These are phyloP conservation scores for Alternaria viburni DNA, from an alignment of 2,329 filamentous ascomycete species.

Conservation along the genomic window DNA sequence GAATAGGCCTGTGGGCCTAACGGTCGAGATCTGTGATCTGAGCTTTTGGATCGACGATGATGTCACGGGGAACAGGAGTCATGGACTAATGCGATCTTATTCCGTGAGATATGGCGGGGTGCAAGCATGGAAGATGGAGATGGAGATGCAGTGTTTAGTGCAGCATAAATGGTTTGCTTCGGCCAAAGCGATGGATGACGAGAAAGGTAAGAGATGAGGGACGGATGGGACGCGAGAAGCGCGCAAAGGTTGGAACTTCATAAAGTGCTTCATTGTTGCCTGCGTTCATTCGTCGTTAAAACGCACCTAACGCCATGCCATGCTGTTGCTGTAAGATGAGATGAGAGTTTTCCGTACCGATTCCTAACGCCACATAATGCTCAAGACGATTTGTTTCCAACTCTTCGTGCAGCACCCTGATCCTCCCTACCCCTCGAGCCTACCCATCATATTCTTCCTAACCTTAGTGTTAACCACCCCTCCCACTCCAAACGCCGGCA, in stretches of 20 bases:
- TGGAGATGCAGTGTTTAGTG: neutral
- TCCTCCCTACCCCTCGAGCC: slow-evolving; percentile 25
- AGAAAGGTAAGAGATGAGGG: neutral
- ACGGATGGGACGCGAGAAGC: neutral
- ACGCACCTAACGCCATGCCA: neutral
- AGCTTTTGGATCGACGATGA: neutral
- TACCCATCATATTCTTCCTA: slow-evolving; percentile 69
- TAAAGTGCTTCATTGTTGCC: neutral
- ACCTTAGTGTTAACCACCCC: slow-evolving; percentile 83
- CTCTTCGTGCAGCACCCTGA: neutral
- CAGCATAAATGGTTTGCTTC: neutral
- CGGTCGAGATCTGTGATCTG: neutral
- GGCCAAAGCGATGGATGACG: neutral
- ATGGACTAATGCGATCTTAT: neutral
- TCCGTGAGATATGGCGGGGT: neutral
- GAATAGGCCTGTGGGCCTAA: neutral
- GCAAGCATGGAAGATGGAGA: neutral
- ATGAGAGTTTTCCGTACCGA: neutral
- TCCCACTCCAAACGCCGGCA: slow-evolving; percentile 87
- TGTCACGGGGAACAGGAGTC: neutral
- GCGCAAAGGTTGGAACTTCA: neutral
- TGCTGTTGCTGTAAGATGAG: neutral
- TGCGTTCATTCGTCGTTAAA: neutral
- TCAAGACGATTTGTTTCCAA: neutral
- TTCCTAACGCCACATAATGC: neutral